phyloP scores from a whole-genome alignment of 805 yeast species.

The Metschnikowia peoriensis region DNA sequence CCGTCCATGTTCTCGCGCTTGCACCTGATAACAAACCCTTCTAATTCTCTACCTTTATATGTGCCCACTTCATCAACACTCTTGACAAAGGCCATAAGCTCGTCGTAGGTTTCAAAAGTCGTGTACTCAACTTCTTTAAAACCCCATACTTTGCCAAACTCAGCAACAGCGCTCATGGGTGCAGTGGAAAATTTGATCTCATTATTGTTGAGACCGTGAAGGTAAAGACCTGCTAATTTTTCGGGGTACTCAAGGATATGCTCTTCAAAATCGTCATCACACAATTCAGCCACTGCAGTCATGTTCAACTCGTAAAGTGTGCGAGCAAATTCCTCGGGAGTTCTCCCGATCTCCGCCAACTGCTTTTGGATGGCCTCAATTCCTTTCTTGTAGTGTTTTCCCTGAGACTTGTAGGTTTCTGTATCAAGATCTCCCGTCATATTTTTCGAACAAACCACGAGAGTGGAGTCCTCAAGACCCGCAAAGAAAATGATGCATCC shows the following conservation, averaged over 20 bases:
- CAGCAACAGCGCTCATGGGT: constrained; percentile 56
- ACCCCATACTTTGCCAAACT: constrained; percentile 67
- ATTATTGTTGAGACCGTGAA: constrained; percentile 86
- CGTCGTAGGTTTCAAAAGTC: constrained; percentile 33
- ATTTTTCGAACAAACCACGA: constrained; percentile 89
- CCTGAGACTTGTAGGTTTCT: constrained; percentile 16
- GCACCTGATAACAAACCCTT: constrained; percentile 90
- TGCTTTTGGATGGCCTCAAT: constrained; percentile 56
- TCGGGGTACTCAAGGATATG: constrained; percentile 76
- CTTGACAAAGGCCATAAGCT: constrained; percentile 52
- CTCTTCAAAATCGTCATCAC: constrained; percentile 93
- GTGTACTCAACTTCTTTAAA: constrained; percentile 59
- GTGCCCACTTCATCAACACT: constrained; percentile 63
- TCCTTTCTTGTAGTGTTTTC: constrained; percentile 78
- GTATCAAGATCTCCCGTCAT: constrained; percentile 59
- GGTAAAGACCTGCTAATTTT: constrained; percentile 74
- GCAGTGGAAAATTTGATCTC: constrained; percentile 60
- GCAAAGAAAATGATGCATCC: constrained; percentile 89
- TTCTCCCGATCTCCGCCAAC: constrained; percentile 39
- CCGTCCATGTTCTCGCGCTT: constrained; percentile 20
- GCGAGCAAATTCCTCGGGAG: constrained; percentile 52
- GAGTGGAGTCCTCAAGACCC: constrained; percentile 70
- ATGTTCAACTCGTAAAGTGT: constrained; percentile 48
- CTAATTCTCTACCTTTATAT: constrained; percentile 70
- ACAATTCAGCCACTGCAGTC: constrained; percentile 90